A percentile compares a stretch with the other conserved stretches of the same genome.
phyloP scores from a whole-genome alignment of 352 stramenopile species.

The Poterioochromonas sp. region DNA sequence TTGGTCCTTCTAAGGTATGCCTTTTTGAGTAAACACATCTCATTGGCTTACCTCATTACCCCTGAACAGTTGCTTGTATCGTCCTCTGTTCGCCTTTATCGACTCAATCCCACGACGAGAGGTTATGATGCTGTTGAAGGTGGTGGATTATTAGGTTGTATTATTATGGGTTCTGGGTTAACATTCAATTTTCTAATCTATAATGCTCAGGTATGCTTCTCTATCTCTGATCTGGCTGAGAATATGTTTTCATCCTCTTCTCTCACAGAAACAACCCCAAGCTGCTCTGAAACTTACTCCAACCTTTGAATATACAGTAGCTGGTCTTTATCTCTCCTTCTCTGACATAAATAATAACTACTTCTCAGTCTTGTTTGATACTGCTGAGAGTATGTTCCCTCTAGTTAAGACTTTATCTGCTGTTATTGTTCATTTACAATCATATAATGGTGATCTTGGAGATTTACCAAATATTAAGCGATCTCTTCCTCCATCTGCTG shows the following conservation, averaged over 20 bases:
- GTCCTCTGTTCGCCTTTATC: neutral
- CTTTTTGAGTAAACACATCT: neutral
- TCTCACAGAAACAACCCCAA: conserved; percentile 24
- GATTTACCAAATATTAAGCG: neutral
- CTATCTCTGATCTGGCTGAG: neutral
- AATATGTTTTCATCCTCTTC: neutral
- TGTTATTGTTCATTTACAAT: neutral
- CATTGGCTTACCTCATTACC: neutral
- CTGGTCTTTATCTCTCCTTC: conserved; percentile 22
- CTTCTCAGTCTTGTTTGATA: conserved; percentile 19
- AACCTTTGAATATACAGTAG: conserved; percentile 17
- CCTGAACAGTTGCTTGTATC: neutral
- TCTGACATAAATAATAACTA: neutral
- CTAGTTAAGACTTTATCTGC: neutral
- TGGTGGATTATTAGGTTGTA: conserved; percentile 1
- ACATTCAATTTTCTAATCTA: conserved; percentile 23
- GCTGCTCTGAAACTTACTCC: neutral
- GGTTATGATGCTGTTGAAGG: conserved; percentile 15
- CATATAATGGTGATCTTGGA: neutral
- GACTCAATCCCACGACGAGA: neutral
- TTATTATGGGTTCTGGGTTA: neutral
- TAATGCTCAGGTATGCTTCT: conserved; percentile 23
- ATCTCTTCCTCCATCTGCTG: neutral
- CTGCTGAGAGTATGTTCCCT: neutral
- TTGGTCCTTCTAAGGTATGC: conserved; percentile 24